A percentile compares a stretch with the other conserved stretches of the same genome.
Evolutionary conservation across 1,284 basidiomycete species (phyloP).

Genomic region (Ustilago crameri): DNA sequence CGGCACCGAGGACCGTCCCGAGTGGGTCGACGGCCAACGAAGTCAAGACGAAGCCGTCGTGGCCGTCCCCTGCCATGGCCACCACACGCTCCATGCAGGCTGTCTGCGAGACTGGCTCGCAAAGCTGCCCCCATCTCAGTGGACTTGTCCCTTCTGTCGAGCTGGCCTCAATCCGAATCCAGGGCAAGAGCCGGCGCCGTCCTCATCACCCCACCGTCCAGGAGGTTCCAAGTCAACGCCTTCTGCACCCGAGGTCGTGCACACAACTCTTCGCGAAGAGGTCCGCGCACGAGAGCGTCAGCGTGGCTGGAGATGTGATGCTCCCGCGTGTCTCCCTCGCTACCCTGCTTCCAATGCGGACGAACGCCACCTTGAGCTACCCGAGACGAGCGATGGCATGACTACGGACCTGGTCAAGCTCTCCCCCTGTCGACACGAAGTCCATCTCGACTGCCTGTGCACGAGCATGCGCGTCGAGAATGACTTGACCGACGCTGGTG

Average conservation of each 20-base stretch:
- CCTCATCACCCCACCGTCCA: not conserved
- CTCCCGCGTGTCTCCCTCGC: constrained; percentile 56
- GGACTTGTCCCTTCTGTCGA: constrained; percentile 66
- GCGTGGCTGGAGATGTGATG: constrained; percentile 60
- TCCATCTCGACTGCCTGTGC: constrained; percentile 63
- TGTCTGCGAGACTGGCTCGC: constrained; percentile 63
- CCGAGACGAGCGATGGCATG: constrained; percentile 26
- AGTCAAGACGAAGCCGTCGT: constrained; percentile 58
- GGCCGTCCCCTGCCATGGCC: constrained; percentile 60
- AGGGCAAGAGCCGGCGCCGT: not conserved
- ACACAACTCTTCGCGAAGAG: constrained; percentile 52
- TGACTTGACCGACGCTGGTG: constrained; percentile 1
- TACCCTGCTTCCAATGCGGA: constrained; percentile 38
- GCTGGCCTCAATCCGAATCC: constrained; percentile 26
- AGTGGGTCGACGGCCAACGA: constrained; percentile 55
- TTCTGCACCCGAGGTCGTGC: not conserved
- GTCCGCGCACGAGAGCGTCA: constrained; percentile 52
- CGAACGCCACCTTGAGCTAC: constrained; percentile 32
- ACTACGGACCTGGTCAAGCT: constrained; percentile 49
- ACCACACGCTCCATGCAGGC: constrained; percentile 60
- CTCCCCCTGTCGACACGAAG: constrained; percentile 59
- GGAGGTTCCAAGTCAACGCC: constrained; percentile 7
- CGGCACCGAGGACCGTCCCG: constrained; percentile 56
- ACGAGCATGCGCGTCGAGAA: constrained; percentile 59
- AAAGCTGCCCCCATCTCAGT: constrained; percentile 53